Conservation (phyloP, 805 yeast genomes). For the Candida lessepsii region DNA sequence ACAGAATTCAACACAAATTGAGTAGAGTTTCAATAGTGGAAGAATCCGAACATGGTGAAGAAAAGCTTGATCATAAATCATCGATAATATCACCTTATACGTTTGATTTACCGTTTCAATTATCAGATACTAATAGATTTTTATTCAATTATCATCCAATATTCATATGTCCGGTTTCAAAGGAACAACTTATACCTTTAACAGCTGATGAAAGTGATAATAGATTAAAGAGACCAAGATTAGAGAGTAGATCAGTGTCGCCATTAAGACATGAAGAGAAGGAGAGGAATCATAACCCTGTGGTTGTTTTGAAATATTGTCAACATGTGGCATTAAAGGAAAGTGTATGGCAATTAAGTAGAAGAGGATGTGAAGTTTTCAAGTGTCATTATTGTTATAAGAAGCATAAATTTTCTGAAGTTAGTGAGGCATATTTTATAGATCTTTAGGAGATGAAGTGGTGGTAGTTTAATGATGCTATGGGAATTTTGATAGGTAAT, state of each 20-base stretch:
- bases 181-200: slow-evolving; percentile 41
- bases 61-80: neutral
- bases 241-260: slow-evolving; percentile 6
- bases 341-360: slow-evolving; percentile 41
- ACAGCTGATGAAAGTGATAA: slow-evolving; percentile 20
- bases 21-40: slow-evolving; percentile 13
- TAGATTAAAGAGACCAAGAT: slow-evolving; percentile 18
- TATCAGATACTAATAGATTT: slow-evolving; percentile 39
- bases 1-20: slow-evolving; percentile 33
- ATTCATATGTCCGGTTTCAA: slow-evolving; percentile 46
- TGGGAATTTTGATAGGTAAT: neutral
- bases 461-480: neutral
- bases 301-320: slow-evolving; percentile 41
- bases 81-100: slow-evolving; percentile 20
- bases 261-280: slow-evolving; percentile 7
- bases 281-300: slow-evolving; percentile 29
- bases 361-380: slow-evolving; percentile 38
- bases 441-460: slow-evolving; percentile 19
- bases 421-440: slow-evolving; percentile 41
- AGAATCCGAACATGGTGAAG: neutral
- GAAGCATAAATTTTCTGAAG: slow-evolving; percentile 39
- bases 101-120: slow-evolving; percentile 41
- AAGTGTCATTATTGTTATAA: slow-evolving; percentile 47
- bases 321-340: slow-evolving; percentile 43
- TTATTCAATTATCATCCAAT: slow-evolving; percentile 43